Percentiles rank a stretch among this genome's conserved stretches.
phyloP scores from a whole-genome alignment of 1,139 yeast species.

The Nadsonia starkeyi-henricii region DNA sequence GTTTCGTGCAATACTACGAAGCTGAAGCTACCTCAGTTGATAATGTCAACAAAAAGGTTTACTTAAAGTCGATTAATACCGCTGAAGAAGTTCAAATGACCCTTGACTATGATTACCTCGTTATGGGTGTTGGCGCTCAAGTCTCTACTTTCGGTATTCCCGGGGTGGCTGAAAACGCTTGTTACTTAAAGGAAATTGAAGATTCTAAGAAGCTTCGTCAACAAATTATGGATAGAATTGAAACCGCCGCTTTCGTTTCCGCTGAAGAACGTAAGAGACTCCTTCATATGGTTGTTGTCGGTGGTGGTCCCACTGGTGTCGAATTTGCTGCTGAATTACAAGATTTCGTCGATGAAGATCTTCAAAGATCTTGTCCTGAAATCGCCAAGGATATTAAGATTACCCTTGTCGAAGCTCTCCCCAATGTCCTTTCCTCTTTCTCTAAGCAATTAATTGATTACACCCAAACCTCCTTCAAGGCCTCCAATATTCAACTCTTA shows the following conservation, averaged over 20 bases:
- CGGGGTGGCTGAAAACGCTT: conserved; percentile 79
- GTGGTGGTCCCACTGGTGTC: conserved; percentile 97
- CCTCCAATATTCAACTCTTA: conserved; percentile 62
- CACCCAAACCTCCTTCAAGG: conserved; percentile 69
- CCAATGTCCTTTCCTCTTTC: conserved; percentile 79
- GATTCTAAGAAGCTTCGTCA: conserved; percentile 69
- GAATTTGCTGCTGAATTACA: conserved; percentile 92
- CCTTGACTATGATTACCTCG: conserved; percentile 58
- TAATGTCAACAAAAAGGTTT: conserved; percentile 46
- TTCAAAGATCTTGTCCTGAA: conserved; percentile 79
- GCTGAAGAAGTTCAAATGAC: conserved; percentile 12
- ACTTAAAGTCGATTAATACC: conserved; percentile 31
- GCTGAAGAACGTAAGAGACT: conserved; percentile 72
- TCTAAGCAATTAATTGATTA: conserved; percentile 72
- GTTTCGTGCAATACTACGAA: conserved; percentile 75
- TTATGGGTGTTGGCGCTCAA: conserved; percentile 84
- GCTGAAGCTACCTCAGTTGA: conserved; percentile 84
- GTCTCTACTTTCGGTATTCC: conserved; percentile 89
- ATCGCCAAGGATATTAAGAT: conserved; percentile 70
- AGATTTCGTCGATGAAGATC: conserved; percentile 86
- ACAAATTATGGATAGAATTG: conserved; percentile 67
- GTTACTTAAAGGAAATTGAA: conserved; percentile 73
- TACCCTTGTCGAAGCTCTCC: conserved; percentile 79
- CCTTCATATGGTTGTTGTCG: conserved; percentile 74
- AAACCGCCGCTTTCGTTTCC: conserved; percentile 65